These are phyloP conservation scores for Debaryomycetaceae sp. DNA, from an alignment of 1,139 yeast species.

Conservation along the genomic window DNA sequence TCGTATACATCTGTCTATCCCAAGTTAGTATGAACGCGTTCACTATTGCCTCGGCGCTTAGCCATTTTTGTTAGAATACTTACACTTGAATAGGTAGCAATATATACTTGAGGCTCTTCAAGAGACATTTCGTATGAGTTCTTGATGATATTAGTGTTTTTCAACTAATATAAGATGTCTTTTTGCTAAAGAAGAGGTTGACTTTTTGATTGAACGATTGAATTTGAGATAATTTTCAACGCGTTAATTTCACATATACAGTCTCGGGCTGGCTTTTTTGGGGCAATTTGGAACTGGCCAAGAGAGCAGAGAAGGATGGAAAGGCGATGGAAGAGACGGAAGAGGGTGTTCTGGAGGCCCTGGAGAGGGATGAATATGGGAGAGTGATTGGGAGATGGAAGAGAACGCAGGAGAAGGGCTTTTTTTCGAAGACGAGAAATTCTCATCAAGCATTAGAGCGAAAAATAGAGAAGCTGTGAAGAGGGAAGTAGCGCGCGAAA, in stretches of 20 bases:
- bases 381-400: no score
- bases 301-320: no score
- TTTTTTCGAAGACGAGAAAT: no score
- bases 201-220: not conserved
- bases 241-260: slow-evolving; percentile 3
- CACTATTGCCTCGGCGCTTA: slow-evolving; percentile 2
- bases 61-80: slow-evolving; percentile 8
- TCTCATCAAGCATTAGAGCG: no score
- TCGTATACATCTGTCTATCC: slow-evolving; percentile 71
- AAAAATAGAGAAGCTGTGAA: no score
- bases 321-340: no score
- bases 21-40: slow-evolving; percentile 14
- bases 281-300: slow-evolving; percentile 3
- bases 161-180: not conserved
- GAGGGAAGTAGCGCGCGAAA: no score
- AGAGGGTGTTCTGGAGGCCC: no score
- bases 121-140: slow-evolving; percentile 7
- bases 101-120: slow-evolving; percentile 22
- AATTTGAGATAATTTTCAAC: slow-evolving; percentile 4
- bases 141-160: not conserved
- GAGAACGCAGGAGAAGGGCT: no score
- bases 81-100: slow-evolving; percentile 28
- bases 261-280: slow-evolving; percentile 2
- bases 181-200: not conserved
- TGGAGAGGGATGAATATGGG: no score